Conservation (phyloP, 1,139 yeast species). For the Suhomyces coccinellae region DNA sequence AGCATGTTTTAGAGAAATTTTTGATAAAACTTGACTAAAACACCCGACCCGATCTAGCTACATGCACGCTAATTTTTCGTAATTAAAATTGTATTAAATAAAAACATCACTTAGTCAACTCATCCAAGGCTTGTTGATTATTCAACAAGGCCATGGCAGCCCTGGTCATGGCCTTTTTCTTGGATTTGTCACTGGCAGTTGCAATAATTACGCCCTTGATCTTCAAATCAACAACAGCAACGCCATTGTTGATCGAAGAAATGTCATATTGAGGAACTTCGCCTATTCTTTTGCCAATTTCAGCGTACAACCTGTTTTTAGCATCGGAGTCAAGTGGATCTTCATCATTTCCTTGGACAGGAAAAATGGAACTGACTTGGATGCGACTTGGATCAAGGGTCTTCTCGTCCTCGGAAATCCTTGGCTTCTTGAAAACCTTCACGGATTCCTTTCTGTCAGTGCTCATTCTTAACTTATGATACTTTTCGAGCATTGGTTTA, state of each 20-base stretch:
- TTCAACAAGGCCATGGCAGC: slow-evolving; percentile 50
- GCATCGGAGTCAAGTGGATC: slow-evolving; percentile 37
- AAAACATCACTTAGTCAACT: slow-evolving; percentile 10
- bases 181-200: slow-evolving; percentile 40
- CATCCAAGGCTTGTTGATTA: slow-evolving; percentile 30
- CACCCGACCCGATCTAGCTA: too few relatives aligned
- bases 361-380: slow-evolving; percentile 22
- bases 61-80: background rate
- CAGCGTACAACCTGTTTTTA: slow-evolving; percentile 45
- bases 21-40: too few relatives aligned
- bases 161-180: slow-evolving; percentile 45
- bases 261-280: slow-evolving; percentile 44
- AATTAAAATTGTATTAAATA: background rate
- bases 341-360: slow-evolving; percentile 29
- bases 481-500: slow-evolving; percentile 60
- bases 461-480: slow-evolving; percentile 56
- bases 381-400: background rate
- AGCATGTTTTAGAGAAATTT: too few relatives aligned
- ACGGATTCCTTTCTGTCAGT: slow-evolving; percentile 55
- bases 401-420: slow-evolving; percentile 8
- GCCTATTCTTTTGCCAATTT: slow-evolving; percentile 40
- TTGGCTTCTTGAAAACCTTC: slow-evolving; percentile 15
- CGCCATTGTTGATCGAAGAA: slow-evolving; percentile 27
- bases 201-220: slow-evolving; percentile 41
- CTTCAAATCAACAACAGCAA: slow-evolving; percentile 37